These are phyloP conservation scores for Talaromyces trachyspermus DNA, from an alignment of 495 filamentous ascomycete species.

Conservation along the genomic window DNA sequence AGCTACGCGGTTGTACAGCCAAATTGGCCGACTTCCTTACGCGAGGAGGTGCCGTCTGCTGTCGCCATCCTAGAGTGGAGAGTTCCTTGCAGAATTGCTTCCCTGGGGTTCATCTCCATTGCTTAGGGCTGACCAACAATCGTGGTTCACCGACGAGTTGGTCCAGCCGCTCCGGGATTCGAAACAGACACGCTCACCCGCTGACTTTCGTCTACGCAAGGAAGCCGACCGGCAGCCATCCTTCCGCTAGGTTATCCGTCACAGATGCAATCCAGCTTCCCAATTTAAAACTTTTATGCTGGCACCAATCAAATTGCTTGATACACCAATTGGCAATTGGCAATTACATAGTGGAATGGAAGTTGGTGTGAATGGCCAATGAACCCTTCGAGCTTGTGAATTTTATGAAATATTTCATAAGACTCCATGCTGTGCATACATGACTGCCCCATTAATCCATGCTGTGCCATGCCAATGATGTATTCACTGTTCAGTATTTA, in stretches of 20 bases:
- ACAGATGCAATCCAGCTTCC: no score
- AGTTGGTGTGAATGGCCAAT: no score
- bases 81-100: constrained; percentile 10
- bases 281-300: no score
- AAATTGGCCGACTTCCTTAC: constrained; percentile 6
- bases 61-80: constrained; percentile 9
- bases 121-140: constrained; percentile 9
- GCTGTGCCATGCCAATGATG: constrained; percentile 5
- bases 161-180: constrained; percentile 6
- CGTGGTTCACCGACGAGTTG: constrained; percentile 9
- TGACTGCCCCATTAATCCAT: no score
- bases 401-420: no score
- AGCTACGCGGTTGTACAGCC: constrained; percentile 2
- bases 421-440: no score
- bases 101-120: constrained; percentile 8
- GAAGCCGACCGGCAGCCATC: constrained; percentile 3
- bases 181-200: constrained; percentile 11
- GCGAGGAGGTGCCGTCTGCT: constrained; percentile 9
- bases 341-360: no score
- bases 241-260: constrained; percentile 9
- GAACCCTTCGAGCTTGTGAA: no score
- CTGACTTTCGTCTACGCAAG: constrained; percentile 5
- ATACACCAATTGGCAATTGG: background rate
- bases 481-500: background rate
- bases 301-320: background rate